Conservation (phyloP, 1,284 basidiomycete genomes). For the Leucoagaricus sp. region DNA sequence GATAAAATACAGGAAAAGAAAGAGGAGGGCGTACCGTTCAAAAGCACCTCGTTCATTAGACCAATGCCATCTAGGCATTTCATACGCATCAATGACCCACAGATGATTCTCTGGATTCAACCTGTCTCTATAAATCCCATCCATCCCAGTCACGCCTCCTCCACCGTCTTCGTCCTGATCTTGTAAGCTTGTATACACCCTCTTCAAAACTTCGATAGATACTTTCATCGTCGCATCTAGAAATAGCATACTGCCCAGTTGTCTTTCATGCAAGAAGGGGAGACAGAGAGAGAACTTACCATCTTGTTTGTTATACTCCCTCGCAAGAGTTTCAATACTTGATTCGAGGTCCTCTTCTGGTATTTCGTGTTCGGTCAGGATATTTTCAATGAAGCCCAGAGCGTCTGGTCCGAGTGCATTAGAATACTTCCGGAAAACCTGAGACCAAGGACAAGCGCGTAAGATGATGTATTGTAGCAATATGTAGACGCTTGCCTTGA, state of each 20-base stretch:
- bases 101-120: conserved; percentile 74
- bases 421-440: conserved; percentile 84
- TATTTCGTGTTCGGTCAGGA: conserved; percentile 69
- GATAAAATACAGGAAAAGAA: conserved; percentile 7
- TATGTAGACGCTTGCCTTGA: conserved; percentile 48
- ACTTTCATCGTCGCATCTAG: conserved; percentile 84
- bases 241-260: conserved; percentile 7
- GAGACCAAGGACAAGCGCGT: not conserved
- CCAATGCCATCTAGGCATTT: conserved; percentile 94
- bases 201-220: conserved; percentile 66
- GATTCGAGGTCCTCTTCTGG: conserved; percentile 71
- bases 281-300: conserved; percentile 46
- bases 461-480: not conserved
- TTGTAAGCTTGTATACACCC: conserved; percentile 84
- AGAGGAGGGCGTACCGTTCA: conserved; percentile 58
- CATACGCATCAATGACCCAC: conserved; percentile 86
- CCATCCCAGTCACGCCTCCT: not conserved
- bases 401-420: conserved; percentile 80
- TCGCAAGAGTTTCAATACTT: conserved; percentile 83
- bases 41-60: conserved; percentile 84
- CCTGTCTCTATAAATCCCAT: conserved; percentile 31
- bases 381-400: conserved; percentile 65
- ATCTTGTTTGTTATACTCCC: conserved; percentile 91
- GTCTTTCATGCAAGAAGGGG: conserved; percentile 3
- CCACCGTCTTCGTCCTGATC: conserved; percentile 61